Conservation (phyloP, 371 early-diverging fungal species). For the Apophysomyces sp. region DNA sequence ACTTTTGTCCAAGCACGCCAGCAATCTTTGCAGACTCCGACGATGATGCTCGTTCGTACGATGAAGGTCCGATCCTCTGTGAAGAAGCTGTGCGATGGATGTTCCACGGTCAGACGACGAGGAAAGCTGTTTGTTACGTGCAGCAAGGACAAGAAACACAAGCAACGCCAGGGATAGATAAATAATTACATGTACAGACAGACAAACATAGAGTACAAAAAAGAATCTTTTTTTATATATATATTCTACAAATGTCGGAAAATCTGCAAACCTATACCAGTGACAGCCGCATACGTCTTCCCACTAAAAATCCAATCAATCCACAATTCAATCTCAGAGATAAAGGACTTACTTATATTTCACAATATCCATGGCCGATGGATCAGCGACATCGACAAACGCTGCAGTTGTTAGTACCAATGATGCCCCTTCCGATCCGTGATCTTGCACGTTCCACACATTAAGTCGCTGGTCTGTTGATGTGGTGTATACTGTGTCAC, state of each 20-base stretch:
- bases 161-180: conserved; percentile 80
- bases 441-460: conserved; percentile 40
- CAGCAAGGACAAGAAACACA: conserved; percentile 81
- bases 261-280: conserved; percentile 55
- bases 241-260: conserved; percentile 10
- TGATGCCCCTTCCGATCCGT: conserved; percentile 11
- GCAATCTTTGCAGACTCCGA: conserved; percentile 18
- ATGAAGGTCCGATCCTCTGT: conserved; percentile 85
- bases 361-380: conserved; percentile 54
- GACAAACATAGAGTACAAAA: neutral
- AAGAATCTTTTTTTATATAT: neutral
- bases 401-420: conserved; percentile 34
- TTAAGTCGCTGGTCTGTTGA: conserved; percentile 61
- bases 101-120: conserved; percentile 76
- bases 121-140: conserved; percentile 79
- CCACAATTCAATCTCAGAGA: neutral
- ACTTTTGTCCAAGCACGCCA: conserved; percentile 22
- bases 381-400: conserved; percentile 62
- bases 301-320: conserved; percentile 12
- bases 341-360: conserved; percentile 25
- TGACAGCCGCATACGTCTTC: conserved; percentile 35
- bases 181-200: neutral
- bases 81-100: conserved; percentile 81
- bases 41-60: conserved; percentile 56
- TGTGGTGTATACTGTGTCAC: conserved; percentile 34